Evolutionary conservation across 352 stramenopile species (phyloP).

Genomic region (Aphanomyces cochlioides): DNA sequence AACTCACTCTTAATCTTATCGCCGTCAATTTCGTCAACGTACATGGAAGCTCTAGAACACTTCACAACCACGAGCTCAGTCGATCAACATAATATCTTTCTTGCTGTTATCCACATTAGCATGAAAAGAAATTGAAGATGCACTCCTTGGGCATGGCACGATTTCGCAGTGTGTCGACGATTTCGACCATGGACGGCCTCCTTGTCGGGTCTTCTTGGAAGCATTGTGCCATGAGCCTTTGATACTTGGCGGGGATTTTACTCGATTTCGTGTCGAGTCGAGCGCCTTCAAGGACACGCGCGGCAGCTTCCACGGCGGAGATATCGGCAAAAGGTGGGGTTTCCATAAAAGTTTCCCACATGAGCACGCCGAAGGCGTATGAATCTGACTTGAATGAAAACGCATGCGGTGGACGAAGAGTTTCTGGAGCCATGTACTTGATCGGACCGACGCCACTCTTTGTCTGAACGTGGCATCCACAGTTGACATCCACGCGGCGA

Average conservation of each 20-base stretch:
- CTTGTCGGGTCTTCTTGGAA: slow-evolving; percentile 62
- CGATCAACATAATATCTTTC: too few species aligned
- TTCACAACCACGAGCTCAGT: too few species aligned
- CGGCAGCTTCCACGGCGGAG: slow-evolving; percentile 56
- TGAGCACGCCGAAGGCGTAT: slow-evolving; percentile 83
- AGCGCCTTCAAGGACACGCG: slow-evolving; percentile 61
- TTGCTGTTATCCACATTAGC: too few species aligned
- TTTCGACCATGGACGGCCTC: slow-evolving; percentile 62
- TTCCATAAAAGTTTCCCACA: slow-evolving; percentile 71
- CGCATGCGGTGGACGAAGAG: slow-evolving; percentile 57
- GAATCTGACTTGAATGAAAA: slow-evolving; percentile 74
- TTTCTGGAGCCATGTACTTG: slow-evolving; percentile 83
- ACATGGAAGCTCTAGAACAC: too few species aligned
- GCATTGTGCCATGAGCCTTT: slow-evolving; percentile 60
- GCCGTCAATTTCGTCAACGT: too few species aligned
- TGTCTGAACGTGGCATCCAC: slow-evolving; percentile 48
- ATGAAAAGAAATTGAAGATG: too few species aligned
- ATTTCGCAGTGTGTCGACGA: slow-evolving; percentile 44
- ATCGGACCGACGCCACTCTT: slow-evolving; percentile 54
- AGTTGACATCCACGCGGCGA: slow-evolving; percentile 43
- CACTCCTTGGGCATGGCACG: too few species aligned
- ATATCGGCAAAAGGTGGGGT: slow-evolving; percentile 51
- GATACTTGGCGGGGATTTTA: slow-evolving; percentile 44
- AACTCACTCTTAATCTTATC: too few species aligned
- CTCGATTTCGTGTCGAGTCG: slow-evolving; percentile 42